These are phyloP conservation scores for Oryza glaberrima DNA, from an alignment of 176 grass and related monocot species.

Conservation along the genomic window DNA sequence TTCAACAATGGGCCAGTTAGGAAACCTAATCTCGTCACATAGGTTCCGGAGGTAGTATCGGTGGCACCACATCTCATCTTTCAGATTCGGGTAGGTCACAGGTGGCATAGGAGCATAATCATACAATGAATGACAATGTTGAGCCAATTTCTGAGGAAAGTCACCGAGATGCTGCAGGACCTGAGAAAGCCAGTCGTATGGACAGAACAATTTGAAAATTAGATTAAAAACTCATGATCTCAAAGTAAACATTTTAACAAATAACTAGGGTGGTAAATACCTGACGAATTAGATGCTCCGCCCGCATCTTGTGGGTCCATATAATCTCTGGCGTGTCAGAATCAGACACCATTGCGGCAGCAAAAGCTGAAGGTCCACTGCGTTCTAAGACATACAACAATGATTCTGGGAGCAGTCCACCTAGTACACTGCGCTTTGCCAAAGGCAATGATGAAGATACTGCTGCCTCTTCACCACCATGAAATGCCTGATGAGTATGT, in stretches of 20 bases:
- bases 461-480: constrained; percentile 98
- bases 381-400: constrained; percentile 95
- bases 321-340: constrained; percentile 99
- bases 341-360: constrained; percentile 95
- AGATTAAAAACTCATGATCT: constrained; percentile 29
- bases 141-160: constrained; percentile 96
- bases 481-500: constrained; percentile 98
- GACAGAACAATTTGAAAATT: constrained; percentile 24
- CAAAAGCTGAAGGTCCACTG: constrained; percentile 86
- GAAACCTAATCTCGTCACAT: constrained; percentile 99
- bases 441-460: constrained; percentile 89
- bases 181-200: constrained; percentile 56
- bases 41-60: constrained; percentile 95
- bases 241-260: constrained; percentile 29
- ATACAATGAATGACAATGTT: constrained; percentile 96
- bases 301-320: constrained; percentile 99
- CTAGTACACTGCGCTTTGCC: constrained; percentile 92
- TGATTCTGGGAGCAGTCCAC: constrained; percentile 93
- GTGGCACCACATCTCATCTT: constrained; percentile 99
- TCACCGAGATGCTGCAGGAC: constrained; percentile 97
- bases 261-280: constrained; percentile 43
- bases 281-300: constrained; percentile 95
- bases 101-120: constrained; percentile 99
- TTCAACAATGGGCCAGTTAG: constrained; percentile 98
- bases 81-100: constrained; percentile 91